Conservation (phyloP, 225 moss, liverwort and hornwort species). For the Pseudoscleropodium purum region DNA sequence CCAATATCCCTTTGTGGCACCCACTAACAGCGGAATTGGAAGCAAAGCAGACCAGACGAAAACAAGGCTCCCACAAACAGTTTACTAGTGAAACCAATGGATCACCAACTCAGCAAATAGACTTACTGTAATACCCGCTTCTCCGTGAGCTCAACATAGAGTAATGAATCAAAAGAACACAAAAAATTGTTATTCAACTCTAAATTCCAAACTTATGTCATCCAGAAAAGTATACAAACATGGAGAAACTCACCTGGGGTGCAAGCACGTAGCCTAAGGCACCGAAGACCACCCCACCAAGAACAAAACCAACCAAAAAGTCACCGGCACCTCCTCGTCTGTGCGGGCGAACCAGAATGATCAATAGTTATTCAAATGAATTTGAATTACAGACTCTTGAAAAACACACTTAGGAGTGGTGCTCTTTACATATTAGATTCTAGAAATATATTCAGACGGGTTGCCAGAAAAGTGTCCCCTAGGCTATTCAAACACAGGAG, state of each 20-base stretch:
- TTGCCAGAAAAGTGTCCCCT: background rate
- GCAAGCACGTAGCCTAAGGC: slow-evolving; percentile 86
- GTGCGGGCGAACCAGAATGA: background rate
- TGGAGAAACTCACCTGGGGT: slow-evolving; percentile 38
- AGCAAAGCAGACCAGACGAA: background rate
- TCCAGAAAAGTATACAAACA: background rate
- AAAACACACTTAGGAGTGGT: background rate
- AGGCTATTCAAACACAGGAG: background rate
- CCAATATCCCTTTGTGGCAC: background rate
- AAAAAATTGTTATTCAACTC: background rate
- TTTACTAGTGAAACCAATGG: background rate
- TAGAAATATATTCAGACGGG: background rate
- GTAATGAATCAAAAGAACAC: background rate
- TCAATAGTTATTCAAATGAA: background rate
- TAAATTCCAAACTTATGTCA: background rate
- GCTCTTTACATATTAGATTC: background rate
- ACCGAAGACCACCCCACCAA: slow-evolving; percentile 86
- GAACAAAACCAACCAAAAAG: slow-evolving; percentile 83
- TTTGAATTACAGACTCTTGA: background rate
- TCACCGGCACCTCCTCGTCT: slow-evolving; percentile 91
- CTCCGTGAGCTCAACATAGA: background rate
- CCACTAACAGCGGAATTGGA: background rate
- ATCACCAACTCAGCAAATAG: background rate
- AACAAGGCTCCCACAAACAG: background rate
- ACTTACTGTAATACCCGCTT: background rate